A percentile compares a stretch with the other conserved stretches of the same genome.
phyloP scores from a whole-genome alignment of 2,329 filamentous ascomycete genomes.

The Scopulariopsis brevicaulis region DNA sequence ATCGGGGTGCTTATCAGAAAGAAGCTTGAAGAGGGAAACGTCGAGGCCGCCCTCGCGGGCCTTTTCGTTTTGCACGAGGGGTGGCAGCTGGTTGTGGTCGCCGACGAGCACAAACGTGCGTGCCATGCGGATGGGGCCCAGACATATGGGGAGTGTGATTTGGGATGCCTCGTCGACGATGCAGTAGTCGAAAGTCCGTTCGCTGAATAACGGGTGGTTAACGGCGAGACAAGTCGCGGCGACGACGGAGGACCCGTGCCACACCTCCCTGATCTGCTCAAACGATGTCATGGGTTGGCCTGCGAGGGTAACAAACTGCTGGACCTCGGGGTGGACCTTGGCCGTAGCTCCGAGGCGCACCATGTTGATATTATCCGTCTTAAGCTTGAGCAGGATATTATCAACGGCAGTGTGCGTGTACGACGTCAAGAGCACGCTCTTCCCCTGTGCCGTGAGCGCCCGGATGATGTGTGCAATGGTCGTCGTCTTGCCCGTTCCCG shows the following conservation, averaged over 20 bases:
- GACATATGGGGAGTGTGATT: constrained; percentile 88
- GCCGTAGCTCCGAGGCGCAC: constrained; percentile 75
- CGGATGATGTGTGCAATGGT: constrained; percentile 97
- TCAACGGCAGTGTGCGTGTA: constrained; percentile 98
- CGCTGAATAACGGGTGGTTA: constrained; percentile 77
- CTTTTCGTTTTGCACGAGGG: constrained; percentile 84
- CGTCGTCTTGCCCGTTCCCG: constrained; percentile 94
- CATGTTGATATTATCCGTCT: constrained; percentile 63
- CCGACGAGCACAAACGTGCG: constrained; percentile 89
- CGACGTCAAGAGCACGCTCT: constrained; percentile 85
- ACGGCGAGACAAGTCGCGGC: constrained; percentile 92
- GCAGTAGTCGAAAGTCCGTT: constrained; percentile 91
- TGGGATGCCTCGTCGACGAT: constrained; percentile 98
- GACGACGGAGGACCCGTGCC: constrained; percentile 79
- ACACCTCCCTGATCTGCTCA: constrained; percentile 72
- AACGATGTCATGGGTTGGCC: constrained; percentile 63
- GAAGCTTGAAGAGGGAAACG: constrained; percentile 83
- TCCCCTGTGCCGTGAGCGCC: constrained; percentile 75
- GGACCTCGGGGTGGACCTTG: constrained; percentile 82
- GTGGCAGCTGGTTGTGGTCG: constrained; percentile 92
- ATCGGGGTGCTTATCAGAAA: constrained; percentile 78
- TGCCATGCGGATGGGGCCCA: constrained; percentile 89
- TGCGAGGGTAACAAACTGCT: constrained; percentile 72
- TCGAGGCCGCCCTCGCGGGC: constrained; percentile 80
- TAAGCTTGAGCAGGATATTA: constrained; percentile 92